Evolutionary conservation across 1,139 yeast species (phyloP).

Genomic region (Geotrichum restrictum): DNA sequence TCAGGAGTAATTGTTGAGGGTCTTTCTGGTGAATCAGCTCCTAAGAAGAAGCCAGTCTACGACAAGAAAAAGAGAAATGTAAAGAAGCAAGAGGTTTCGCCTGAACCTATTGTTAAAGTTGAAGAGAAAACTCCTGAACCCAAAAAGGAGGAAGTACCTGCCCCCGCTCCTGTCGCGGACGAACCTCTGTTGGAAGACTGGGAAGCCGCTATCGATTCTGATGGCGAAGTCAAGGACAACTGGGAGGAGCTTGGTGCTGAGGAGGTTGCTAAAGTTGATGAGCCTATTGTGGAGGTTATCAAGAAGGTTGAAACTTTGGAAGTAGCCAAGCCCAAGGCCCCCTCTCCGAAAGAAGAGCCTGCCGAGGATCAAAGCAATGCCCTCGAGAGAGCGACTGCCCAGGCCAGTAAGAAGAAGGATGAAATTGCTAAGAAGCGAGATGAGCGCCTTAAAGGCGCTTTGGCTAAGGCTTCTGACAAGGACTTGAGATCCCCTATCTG

Average conservation of each 20-base stretch:
- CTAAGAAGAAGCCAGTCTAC: slow-evolving; percentile 72
- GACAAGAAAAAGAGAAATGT: slow-evolving; percentile 63
- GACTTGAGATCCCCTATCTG: slow-evolving; percentile 96
- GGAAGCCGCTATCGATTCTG: slow-evolving; percentile 42
- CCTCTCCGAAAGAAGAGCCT: slow-evolving; percentile 19
- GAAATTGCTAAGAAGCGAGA: slow-evolving; percentile 41
- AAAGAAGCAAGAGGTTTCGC: slow-evolving; percentile 29
- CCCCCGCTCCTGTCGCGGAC: slow-evolving; percentile 29
- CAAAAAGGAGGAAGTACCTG: slow-evolving; percentile 29
- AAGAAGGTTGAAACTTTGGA: slow-evolving; percentile 28
- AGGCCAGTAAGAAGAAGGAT: slow-evolving; percentile 31
- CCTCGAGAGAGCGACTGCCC: slow-evolving; percentile 32
- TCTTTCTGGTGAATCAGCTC: slow-evolving; percentile 45
- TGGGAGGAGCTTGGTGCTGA: slow-evolving; percentile 35
- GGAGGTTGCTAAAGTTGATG: slow-evolving; percentile 24
- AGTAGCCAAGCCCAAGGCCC: slow-evolving; percentile 26
- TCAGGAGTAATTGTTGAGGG: slow-evolving; percentile 77
- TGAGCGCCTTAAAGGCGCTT: slow-evolving; percentile 41
- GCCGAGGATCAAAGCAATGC: slow-evolving; percentile 28
- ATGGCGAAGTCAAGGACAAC: slow-evolving; percentile 39
- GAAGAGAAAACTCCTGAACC: slow-evolving; percentile 37
- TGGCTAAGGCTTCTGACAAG: slow-evolving; percentile 37
- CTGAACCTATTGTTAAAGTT: slow-evolving; percentile 41
- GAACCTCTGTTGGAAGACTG: slow-evolving; percentile 39
- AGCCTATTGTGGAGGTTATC: slow-evolving; percentile 27